phyloP scores from a whole-genome alignment of 768 basidiomycete genomes.

The Lentinus brumalis region DNA sequence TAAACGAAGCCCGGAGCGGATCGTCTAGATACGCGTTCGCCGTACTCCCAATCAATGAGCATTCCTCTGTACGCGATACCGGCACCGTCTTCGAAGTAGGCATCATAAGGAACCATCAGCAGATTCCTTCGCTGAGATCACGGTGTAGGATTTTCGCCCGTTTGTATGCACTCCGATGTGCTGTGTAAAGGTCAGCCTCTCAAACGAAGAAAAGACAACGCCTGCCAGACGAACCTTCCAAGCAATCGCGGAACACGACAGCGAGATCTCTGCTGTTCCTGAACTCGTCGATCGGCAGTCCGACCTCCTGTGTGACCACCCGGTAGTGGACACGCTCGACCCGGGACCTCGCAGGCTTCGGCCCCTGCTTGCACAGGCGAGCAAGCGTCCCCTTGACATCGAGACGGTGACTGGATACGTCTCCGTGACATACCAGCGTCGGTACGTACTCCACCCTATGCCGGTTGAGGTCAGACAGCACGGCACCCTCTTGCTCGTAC shows the following conservation, averaged over 20 bases:
- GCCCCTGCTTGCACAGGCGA: neutral
- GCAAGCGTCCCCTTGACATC: neutral
- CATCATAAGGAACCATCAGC: neutral
- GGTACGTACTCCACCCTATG: slow-evolving; percentile 1
- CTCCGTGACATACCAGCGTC: slow-evolving; percentile 5
- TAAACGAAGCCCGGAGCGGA: neutral
- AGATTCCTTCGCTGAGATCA: slow-evolving; percentile 13
- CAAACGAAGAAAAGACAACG: neutral
- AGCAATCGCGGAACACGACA: neutral
- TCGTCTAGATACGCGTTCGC: neutral
- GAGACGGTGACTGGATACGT: neutral
- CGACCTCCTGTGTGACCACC: slow-evolving; percentile 5
- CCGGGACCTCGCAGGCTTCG: neutral
- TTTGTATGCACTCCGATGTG: neutral
- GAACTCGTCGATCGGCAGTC: slow-evolving; percentile 1
- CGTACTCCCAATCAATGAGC: slow-evolving; percentile 9
- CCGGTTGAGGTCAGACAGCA: neutral
- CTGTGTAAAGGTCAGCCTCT: neutral
- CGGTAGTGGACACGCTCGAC: slow-evolving; percentile 2
- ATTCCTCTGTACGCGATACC: neutral
- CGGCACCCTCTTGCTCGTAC: neutral
- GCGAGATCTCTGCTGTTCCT: neutral
- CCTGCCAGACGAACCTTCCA: neutral
- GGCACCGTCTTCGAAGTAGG: neutral
- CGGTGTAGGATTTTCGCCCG: neutral